A percentile compares a stretch with the other conserved stretches of the same genome.
These are phyloP conservation scores for Quercus glauca DNA, from an alignment of 306 rosid species.

Conservation along the genomic window DNA sequence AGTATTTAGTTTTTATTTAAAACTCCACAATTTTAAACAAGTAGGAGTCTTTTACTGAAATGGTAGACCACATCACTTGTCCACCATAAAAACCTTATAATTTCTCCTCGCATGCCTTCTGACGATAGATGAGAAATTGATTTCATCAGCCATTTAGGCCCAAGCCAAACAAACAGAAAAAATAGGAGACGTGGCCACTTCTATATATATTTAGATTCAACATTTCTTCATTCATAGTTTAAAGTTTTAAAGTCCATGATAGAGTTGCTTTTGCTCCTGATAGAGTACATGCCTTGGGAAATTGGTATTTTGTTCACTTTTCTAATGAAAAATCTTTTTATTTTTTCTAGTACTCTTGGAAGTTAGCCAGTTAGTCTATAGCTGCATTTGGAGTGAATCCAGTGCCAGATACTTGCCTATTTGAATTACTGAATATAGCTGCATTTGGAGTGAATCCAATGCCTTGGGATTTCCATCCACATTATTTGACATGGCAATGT, in stretches of 20 bases:
- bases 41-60: too few species aligned
- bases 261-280: background rate
- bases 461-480: too few species aligned
- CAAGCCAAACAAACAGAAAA: conserved; percentile 13
- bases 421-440: background rate
- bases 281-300: conserved; percentile 10
- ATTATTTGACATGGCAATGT: too few species aligned
- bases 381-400: background rate
- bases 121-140: conserved; percentile 6
- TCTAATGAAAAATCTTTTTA: background rate
- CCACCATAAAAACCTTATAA: too few species aligned
- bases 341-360: background rate
- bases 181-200: conserved; percentile 26
- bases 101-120: conserved; percentile 24
- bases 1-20: too few species aligned
- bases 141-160: conserved; percentile 12
- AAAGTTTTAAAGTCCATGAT: background rate
- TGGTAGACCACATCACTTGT: too few species aligned
- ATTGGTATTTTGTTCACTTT: background rate
- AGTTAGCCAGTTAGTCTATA: background rate
- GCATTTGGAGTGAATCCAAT: background rate
- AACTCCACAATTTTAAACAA: too few species aligned
- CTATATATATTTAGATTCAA: background rate
- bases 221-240: background rate
- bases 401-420: background rate